Base-by-base conservation (phyloP, 1,284 basidiomycete species). In the Puccinia triticina region DNA sequence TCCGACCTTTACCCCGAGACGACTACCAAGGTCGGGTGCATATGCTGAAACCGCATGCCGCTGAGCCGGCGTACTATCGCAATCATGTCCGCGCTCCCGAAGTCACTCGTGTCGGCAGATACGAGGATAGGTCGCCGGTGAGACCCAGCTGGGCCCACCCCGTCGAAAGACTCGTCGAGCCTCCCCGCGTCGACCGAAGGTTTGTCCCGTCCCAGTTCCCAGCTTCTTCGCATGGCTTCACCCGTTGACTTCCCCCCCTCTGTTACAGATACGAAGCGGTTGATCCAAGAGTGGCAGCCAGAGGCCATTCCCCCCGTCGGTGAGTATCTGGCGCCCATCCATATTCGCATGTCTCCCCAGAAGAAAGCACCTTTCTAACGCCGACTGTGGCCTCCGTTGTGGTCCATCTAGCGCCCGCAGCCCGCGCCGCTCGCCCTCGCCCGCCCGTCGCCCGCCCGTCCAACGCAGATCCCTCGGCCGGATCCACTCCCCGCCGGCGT, bases 301-400 rank as follows among this genome's bases (percentile, higher is more conserved):
- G 69, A 72, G 69, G 69, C n/a, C 46, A 72, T 23, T 72, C 69
- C n/a, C 69, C 69, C 4, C 69, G 69, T 16, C 69, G 69, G 69
- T 72, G 69, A 50, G 69, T 72, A 46, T 14, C 16, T 26, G 3
- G 2, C 4, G 26, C 4, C 10, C 12, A 29, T 26, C 23, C 11
- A 29, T 12, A 53, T 23, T 11, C 26, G n/a, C 57, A 64, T 37
- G 43, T 46, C 43, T 46, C 8, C 43, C 43, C 7, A 46, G 14
- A 46, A 46, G 43, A 46, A 46, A 46, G 43, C 7, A 7, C 43
- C 43, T 46, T 46, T 14, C 14, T 18, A 50, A 50, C 16, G 18
- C 37, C 23, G 26, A 40, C 7, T 23, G 37, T 40, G 29, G 23
- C 21, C 37, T 0, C 14, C 29, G 18, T 11, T 7, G 29, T 14